A percentile compares a stretch with the other conserved stretches of the same genome.
These are phyloP conservation scores for Oryza brachyantha DNA, from an alignment of 176 grass and related monocot species.

Conservation along the genomic window DNA sequence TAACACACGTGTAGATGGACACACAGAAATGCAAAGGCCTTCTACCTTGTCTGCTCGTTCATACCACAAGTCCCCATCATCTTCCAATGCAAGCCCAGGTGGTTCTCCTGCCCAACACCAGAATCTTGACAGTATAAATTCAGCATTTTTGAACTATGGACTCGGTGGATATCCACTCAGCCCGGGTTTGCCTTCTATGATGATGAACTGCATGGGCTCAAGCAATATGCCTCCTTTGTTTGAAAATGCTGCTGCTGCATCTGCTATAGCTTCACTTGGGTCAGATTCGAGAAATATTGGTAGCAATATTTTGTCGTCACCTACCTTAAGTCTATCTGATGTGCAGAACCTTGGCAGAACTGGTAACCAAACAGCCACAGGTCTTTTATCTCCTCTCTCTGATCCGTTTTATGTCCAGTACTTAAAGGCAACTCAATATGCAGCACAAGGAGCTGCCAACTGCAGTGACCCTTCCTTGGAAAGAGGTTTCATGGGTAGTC, in stretches of 20 bases:
- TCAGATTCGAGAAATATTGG: constrained; percentile 48
- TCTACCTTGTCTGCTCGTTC: constrained; percentile 34
- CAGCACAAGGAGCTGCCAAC: constrained; percentile 49
- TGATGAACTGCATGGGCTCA: constrained; percentile 51
- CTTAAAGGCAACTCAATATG: constrained; percentile 66
- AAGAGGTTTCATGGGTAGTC: constrained; percentile 50
- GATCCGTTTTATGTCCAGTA: constrained; percentile 77
- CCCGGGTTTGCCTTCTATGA: constrained; percentile 47
- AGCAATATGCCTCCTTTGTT: constrained; percentile 52
- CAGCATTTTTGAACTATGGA: constrained; percentile 65
- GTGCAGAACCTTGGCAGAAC: constrained; percentile 49
- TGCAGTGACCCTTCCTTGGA: constrained; percentile 48
- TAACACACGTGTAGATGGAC: constrained; percentile 36
- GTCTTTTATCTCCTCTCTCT: constrained; percentile 49
- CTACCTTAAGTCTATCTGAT: constrained; percentile 60
- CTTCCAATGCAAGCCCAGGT: constrained; percentile 60
- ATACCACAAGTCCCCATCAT: constrained; percentile 65
- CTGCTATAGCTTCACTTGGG: constrained; percentile 41
- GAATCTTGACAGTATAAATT: constrained; percentile 54
- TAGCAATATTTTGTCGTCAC: constrained; percentile 52
- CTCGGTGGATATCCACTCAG: constrained; percentile 50
- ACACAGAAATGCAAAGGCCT: constrained; percentile 46
- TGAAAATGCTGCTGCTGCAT: constrained; percentile 52
- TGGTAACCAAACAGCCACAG: constrained; percentile 50
- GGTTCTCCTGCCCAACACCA: constrained; percentile 72